Conservation (phyloP, 768 basidiomycete species). For the Termitomyces sp. region DNA sequence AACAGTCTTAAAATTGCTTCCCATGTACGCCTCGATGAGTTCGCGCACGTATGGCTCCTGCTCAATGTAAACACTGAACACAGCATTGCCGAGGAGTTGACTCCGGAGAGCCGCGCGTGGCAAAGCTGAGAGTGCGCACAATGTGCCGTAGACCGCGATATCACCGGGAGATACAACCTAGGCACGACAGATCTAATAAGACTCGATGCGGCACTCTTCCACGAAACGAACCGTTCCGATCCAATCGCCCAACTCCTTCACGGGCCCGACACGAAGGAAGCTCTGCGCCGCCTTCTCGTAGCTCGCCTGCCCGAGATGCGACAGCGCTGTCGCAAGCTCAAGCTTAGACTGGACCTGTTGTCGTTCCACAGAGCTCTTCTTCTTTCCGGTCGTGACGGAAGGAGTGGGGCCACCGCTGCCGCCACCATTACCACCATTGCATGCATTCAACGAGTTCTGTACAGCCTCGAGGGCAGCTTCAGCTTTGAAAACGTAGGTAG, state of each 20-base stretch:
- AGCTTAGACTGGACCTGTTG: slow-evolving; percentile 74
- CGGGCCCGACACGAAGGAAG: slow-evolving; percentile 64
- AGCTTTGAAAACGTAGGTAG: slow-evolving; percentile 95
- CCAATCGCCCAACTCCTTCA: slow-evolving; percentile 74
- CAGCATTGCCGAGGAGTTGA: slow-evolving; percentile 60
- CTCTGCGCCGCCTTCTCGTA: slow-evolving; percentile 79
- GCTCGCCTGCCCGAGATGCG: slow-evolving; percentile 61
- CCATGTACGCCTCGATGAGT: slow-evolving; percentile 80
- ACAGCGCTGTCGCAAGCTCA: slow-evolving; percentile 75
- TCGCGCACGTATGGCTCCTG: slow-evolving; percentile 86
- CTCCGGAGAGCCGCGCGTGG: slow-evolving; percentile 65
- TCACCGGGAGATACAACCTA: slow-evolving; percentile 78
- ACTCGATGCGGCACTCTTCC: neutral
- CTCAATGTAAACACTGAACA: slow-evolving; percentile 75
- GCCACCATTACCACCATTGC: slow-evolving; percentile 15
- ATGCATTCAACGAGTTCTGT: slow-evolving; percentile 24
- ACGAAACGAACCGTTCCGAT: slow-evolving; percentile 48
- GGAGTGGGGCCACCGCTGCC: slow-evolving; percentile 10
- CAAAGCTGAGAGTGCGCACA: slow-evolving; percentile 80
- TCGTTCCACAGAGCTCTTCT: slow-evolving; percentile 51
- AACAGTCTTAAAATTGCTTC: slow-evolving; percentile 80
- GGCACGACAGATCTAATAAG: neutral
- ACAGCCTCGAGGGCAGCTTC: slow-evolving; percentile 81
- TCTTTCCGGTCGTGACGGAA: slow-evolving; percentile 28
- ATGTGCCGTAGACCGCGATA: slow-evolving; percentile 79